Evolutionary conservation across 2,329 filamentous ascomycete genomes (phyloP).

Genomic region (Phoma sp.): DNA sequence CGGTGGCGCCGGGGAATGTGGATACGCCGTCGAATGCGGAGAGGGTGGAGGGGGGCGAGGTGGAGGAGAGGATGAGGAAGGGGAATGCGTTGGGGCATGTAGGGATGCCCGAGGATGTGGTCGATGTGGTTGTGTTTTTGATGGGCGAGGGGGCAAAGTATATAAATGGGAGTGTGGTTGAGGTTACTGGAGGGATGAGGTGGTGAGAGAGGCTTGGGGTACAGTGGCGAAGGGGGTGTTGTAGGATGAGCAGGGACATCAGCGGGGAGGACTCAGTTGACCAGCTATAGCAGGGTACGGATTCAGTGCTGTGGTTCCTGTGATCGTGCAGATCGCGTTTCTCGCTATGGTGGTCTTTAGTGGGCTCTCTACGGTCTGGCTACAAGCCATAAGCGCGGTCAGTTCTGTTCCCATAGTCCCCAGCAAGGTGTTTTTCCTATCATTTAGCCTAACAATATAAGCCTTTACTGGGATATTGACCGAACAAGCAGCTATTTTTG

Average conservation of each 20-base stretch:
- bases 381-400: neutral
- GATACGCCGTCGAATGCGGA: conserved; percentile 57
- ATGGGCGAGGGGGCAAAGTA: conserved; percentile 54
- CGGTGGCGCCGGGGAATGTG: conserved; percentile 50
- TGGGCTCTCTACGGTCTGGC: conserved; percentile 3
- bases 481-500: neutral
- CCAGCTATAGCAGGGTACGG: neutral
- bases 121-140: conserved; percentile 58
- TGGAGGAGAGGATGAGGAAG: conserved; percentile 48
- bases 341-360: neutral
- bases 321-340: neutral
- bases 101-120: conserved; percentile 56
- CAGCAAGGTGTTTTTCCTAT: no score
- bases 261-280: no score
- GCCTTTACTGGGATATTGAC: neutral
- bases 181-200: conserved; percentile 55
- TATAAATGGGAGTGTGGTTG: conserved; percentile 56
- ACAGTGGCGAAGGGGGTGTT: no score
- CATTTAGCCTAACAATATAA: neutral
- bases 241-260: no score
- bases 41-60: conserved; percentile 56
- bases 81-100: conserved; percentile 52
- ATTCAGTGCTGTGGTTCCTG: neutral
- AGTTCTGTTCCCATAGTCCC: neutral
- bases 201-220: no score